A percentile compares a stretch with the other conserved stretches of the same genome.
phyloP scores from a whole-genome alignment of 192 early-diverging fungal genomes.

The Umbelopsis sp. region DNA sequence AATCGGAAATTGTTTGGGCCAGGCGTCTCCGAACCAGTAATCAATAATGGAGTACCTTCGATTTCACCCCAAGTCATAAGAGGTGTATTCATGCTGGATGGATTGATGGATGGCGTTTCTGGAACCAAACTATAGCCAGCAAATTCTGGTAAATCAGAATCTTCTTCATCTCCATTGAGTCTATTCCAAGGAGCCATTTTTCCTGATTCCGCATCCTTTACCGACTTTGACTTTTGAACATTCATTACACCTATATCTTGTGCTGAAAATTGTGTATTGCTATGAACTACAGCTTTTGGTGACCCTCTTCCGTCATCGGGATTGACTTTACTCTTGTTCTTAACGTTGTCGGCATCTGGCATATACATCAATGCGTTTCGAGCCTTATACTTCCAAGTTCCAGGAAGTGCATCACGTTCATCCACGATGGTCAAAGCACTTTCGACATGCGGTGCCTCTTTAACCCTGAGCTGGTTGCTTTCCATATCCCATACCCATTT shows the following conservation, averaged over 20 bases:
- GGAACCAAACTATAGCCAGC: slow-evolving; percentile 67
- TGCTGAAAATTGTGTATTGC: slow-evolving; percentile 60
- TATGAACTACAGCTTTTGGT: slow-evolving; percentile 66
- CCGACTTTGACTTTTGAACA: background rate
- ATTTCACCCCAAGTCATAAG: slow-evolving; percentile 89
- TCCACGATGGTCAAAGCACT: slow-evolving; percentile 31
- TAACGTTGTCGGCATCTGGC: slow-evolving; percentile 55
- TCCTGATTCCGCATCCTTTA: slow-evolving; percentile 18
- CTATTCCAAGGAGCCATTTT: slow-evolving; percentile 27
- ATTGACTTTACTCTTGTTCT: slow-evolving; percentile 44
- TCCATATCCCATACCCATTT: slow-evolving; percentile 72
- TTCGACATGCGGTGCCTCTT: slow-evolving; percentile 26
- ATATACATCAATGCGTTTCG: slow-evolving; percentile 78
- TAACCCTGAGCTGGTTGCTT: slow-evolving; percentile 39
- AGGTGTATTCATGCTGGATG: slow-evolving; percentile 66
- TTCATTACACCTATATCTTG: background rate
- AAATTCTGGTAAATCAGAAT: slow-evolving; percentile 21
- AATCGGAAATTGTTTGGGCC: slow-evolving; percentile 39
- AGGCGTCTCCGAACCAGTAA: slow-evolving; percentile 54
- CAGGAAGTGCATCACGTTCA: slow-evolving; percentile 8
- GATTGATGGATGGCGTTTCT: slow-evolving; percentile 66
- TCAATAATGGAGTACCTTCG: slow-evolving; percentile 76
- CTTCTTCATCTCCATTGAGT: slow-evolving; percentile 16
- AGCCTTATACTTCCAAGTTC: slow-evolving; percentile 67
- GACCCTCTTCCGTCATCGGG: slow-evolving; percentile 43